phyloP scores from a whole-genome alignment of 176 grass and related monocot genomes.

The Triticum timopheevii region DNA sequence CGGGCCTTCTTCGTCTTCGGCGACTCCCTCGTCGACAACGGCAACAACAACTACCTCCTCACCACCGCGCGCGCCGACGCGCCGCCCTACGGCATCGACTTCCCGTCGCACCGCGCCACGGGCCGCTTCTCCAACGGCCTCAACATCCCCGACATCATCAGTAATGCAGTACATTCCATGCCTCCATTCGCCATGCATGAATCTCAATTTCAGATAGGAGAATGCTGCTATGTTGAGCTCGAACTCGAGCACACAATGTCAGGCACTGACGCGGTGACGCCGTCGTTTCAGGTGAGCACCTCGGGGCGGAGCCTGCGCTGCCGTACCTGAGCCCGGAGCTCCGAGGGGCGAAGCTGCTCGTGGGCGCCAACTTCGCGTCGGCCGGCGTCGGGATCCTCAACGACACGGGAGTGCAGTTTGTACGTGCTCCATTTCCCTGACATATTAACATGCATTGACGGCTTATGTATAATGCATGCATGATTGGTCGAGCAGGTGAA shows the following conservation, averaged over 20 bases:
- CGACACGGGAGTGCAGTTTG: slow-evolving; percentile 90
- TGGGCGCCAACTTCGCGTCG: slow-evolving; percentile 97
- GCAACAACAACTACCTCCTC: slow-evolving; percentile 91
- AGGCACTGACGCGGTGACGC: background rate
- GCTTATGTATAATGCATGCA: background rate
- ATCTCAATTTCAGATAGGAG: too few relatives aligned
- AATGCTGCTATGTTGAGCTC: background rate
- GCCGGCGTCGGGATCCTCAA: slow-evolving; percentile 94
- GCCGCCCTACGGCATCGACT: slow-evolving; percentile 90
- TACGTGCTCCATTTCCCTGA: background rate
- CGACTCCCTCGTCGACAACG: slow-evolving; percentile 93
- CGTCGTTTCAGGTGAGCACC: slow-evolving; percentile 55
- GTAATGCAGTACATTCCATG: slow-evolving; percentile 16
- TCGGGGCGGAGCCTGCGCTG: slow-evolving; percentile 56
- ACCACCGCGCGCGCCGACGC: slow-evolving; percentile 86
- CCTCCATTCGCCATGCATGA: background rate
- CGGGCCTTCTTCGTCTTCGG: slow-evolving; percentile 97
- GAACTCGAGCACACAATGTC: background rate
- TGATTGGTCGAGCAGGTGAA: slow-evolving; percentile 53
- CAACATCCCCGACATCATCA: slow-evolving; percentile 95
- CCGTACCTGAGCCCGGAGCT: slow-evolving; percentile 89
- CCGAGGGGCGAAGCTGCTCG: slow-evolving; percentile 66
- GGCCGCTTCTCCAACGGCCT: slow-evolving; percentile 92
- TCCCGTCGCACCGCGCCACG: slow-evolving; percentile 57
- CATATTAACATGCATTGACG: too few relatives aligned